phyloP scores from a whole-genome alignment of 495 filamentous ascomycete species.

The Physcia stellaris region DNA sequence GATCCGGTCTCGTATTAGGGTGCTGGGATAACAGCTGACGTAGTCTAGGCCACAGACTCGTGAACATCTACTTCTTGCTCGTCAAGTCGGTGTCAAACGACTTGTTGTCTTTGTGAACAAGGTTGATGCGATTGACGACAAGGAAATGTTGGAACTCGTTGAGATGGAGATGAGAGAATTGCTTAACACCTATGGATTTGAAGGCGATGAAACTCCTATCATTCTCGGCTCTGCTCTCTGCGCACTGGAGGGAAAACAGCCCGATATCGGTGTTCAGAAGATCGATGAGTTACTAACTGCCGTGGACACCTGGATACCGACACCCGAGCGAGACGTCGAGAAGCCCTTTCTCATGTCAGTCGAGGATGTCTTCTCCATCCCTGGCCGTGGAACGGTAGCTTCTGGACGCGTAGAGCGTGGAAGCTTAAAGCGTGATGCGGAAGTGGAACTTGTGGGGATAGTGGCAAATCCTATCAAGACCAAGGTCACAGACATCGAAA shows the following conservation, averaged over 20 bases:
- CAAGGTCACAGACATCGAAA: constrained; percentile 98
- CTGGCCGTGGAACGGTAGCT: constrained; percentile 91
- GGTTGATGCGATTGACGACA: constrained; percentile 89
- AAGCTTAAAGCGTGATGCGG: constrained; percentile 74
- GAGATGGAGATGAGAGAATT: constrained; percentile 99
- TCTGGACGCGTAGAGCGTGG: constrained; percentile 97
- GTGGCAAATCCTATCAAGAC: constrained; percentile 69
- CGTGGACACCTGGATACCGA: constrained; percentile 94
- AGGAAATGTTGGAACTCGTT: constrained; percentile 98
- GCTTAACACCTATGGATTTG: constrained; percentile 81
- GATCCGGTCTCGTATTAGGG: no score
- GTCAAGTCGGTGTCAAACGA: constrained; percentile 93
- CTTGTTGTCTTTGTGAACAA: constrained; percentile 99
- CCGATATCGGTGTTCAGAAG: constrained; percentile 73
- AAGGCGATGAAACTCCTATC: constrained; percentile 94
- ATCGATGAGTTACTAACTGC: constrained; percentile 81
- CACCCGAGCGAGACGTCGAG: constrained; percentile 75
- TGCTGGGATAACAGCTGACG: constrained; percentile 1
- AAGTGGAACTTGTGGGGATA: constrained; percentile 89
- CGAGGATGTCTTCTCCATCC: constrained; percentile 97
- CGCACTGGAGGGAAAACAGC: constrained; percentile 74
- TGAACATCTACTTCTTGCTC: constrained; percentile 93
- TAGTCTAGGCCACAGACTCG: constrained; percentile 77
- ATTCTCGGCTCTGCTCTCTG: constrained; percentile 92
- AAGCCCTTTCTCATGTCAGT: constrained; percentile 98